Conservation (phyloP, 768 basidiomycete species). For the Termitomyces heimii region DNA sequence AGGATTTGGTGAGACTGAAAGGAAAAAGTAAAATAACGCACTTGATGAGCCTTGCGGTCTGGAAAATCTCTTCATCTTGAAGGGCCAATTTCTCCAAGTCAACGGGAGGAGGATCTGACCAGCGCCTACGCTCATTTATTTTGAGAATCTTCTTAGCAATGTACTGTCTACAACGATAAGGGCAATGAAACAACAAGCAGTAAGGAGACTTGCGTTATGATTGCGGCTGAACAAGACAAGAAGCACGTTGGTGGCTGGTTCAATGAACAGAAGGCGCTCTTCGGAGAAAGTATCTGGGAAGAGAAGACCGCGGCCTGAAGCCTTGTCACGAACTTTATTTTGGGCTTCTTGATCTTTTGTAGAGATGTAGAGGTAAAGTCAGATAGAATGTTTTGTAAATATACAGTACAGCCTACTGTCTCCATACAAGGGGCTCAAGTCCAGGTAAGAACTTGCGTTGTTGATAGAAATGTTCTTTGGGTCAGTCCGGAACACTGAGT, state of each 20-base stretch:
- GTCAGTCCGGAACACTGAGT: constrained; percentile 50
- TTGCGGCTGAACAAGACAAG: constrained; percentile 53
- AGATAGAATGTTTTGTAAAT: background rate
- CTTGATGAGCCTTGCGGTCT: constrained; percentile 50
- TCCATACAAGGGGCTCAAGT: constrained; percentile 53
- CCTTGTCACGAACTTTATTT: constrained; percentile 41
- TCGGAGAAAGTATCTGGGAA: constrained; percentile 52
- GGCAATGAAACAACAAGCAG: background rate
- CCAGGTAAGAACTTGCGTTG: constrained; percentile 49
- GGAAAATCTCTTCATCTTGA: constrained; percentile 56
- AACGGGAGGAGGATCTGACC: constrained; percentile 33
- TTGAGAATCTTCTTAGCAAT: constrained; percentile 46
- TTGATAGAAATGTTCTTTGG: constrained; percentile 38
- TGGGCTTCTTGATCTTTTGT: constrained; percentile 27
- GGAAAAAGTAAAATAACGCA: constrained; percentile 11
- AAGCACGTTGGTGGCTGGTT: constrained; percentile 47
- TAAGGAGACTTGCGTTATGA: constrained; percentile 42
- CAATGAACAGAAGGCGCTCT: constrained; percentile 43
- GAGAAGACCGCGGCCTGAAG: constrained; percentile 42
- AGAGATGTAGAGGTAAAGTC: background rate
- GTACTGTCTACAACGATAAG: constrained; percentile 22
- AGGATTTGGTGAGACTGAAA: background rate
- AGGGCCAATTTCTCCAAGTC: constrained; percentile 17
- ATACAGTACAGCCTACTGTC: constrained; percentile 25
- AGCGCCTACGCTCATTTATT: constrained; percentile 48